Evolutionary conservation across 331 rosid genomes (phyloP), one percentile per base, ranked within the genome.

Genomic region (Malus hybrid): DNA sequence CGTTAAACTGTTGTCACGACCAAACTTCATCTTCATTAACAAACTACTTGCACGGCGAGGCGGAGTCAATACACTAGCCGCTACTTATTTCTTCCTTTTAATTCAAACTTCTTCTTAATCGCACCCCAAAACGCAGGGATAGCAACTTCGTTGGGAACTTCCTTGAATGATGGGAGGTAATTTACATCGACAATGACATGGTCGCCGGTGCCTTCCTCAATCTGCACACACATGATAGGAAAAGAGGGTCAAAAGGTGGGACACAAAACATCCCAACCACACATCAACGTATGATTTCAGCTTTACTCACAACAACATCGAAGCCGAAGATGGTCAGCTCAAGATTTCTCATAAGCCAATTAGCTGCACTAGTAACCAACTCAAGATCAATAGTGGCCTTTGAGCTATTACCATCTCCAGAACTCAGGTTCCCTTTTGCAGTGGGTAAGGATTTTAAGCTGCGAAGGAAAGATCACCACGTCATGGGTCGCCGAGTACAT

Each of bases 161-260:
- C 97, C 86, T 94, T 94, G 87, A 94, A 91, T n/a, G 98, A 91
- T 7, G 95, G 96, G 29, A 94, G 89, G 78, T 91, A 91, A 76
- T 94, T 94, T 57, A 92, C 85, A 83, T 94, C 97, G 36, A 94
- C 96, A 81, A 94, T 91, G 8, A 94, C 97, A 88, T 94, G 96
- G 74, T 94, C 99, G 5, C 80, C 86, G 10, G 86, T 90, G 19
- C 90, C 86, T 60, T 88, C 96, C 72, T 94, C 85, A 85, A 90
- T 82, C 90, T 87, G 86, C 81, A 66, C 63, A 75, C 58, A 70
- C 36, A 77, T 10, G 55, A 70, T 30, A 75, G 1, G 28, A 39
- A 58, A 69, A 19, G 19, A 3, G 14, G 11, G 36, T 62, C 66
- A 28, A 62, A 22, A 14, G 16, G 66, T 13, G 19, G 20, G n/a